Evolutionary conservation across 2,329 filamentous ascomycete species (phyloP).

Genomic region (Pyricularia pennisetigena): DNA sequence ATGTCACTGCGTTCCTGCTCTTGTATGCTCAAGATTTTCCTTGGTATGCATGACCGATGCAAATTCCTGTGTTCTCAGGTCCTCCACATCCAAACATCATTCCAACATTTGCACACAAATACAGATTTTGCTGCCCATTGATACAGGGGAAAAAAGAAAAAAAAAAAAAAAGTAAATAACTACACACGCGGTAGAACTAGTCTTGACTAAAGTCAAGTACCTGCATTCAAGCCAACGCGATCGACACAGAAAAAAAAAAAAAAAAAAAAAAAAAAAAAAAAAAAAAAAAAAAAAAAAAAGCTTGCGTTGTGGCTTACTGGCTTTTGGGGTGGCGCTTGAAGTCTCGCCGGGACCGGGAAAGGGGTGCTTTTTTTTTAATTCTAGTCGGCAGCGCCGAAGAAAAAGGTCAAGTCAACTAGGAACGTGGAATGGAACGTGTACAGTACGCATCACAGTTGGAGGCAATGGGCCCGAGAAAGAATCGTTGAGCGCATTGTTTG

Average conservation of each 20-base stretch:
- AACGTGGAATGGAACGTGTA: neutral
- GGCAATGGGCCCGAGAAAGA: neutral
- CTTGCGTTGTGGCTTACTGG: neutral
- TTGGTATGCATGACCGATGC: too few species aligned
- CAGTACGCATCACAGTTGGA: neutral
- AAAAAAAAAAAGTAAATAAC: too few species aligned
- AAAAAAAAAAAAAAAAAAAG: neutral
- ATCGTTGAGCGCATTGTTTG: neutral
- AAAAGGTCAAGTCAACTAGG: neutral
- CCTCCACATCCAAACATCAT: too few species aligned
- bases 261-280: too few species aligned
- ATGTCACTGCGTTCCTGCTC: neutral
- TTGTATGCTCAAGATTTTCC: too few species aligned
- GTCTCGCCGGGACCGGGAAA: neutral
- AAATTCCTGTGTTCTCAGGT: too few species aligned
- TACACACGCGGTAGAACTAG: too few species aligned
- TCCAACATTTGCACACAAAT: too few species aligned
- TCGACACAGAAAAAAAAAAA: neutral
- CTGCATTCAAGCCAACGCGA: neutral
- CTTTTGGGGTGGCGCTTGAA: neutral
- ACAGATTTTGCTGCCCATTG: too few species aligned
- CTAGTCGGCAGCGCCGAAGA: neutral
- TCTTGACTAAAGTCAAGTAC: too few species aligned
- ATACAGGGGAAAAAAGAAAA: too few species aligned
- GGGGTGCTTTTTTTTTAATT: too few species aligned